phyloP scores from a whole-genome alignment of 1,284 basidiomycete species.

The Austroboletus novae-zelandiae region DNA sequence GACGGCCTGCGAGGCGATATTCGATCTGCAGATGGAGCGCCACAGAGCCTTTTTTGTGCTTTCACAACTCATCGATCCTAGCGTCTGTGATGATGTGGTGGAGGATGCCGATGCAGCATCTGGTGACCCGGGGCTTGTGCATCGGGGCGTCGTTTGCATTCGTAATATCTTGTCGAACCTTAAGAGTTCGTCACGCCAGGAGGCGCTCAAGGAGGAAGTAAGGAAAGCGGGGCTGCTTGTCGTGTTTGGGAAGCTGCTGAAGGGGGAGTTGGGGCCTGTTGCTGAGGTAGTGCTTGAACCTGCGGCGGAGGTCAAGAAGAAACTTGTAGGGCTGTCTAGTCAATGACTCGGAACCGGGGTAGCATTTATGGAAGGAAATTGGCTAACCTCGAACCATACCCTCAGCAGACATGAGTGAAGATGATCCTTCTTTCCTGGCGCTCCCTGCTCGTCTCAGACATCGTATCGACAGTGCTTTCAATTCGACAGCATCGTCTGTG shows the following conservation, averaged over 20 bases:
- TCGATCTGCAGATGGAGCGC: slow-evolving; percentile 61
- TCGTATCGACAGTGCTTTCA: slow-evolving; percentile 31
- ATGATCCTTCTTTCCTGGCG: slow-evolving; percentile 25
- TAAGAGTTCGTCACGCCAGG: slow-evolving; percentile 36
- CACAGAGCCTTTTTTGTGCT: slow-evolving; percentile 61
- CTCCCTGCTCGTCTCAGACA: slow-evolving; percentile 22
- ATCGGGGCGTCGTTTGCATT: slow-evolving; percentile 73
- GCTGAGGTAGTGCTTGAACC: slow-evolving; percentile 38
- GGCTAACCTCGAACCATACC: slow-evolving; percentile 9
- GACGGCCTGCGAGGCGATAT: slow-evolving; percentile 57
- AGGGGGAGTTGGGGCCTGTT: slow-evolving; percentile 34
- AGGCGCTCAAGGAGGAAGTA: slow-evolving; percentile 47
- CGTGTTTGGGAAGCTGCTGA: slow-evolving; percentile 48
- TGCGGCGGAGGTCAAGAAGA: slow-evolving; percentile 46
- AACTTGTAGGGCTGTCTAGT: slow-evolving; percentile 22
- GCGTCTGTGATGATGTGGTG: slow-evolving; percentile 31
- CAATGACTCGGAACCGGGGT: neutral
- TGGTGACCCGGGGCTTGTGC: slow-evolving; percentile 60
- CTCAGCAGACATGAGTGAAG: slow-evolving; percentile 7
- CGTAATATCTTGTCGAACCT: slow-evolving; percentile 59
- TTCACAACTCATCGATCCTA: slow-evolving; percentile 62
- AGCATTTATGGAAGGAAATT: neutral
- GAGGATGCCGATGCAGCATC: slow-evolving; percentile 33
- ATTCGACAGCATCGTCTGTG: slow-evolving; percentile 10
- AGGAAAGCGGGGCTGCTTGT: slow-evolving; percentile 47